Evolutionary conservation across 2,329 filamentous ascomycete species (phyloP).

Genomic region (Ceratocystis diversiconidia): DNA sequence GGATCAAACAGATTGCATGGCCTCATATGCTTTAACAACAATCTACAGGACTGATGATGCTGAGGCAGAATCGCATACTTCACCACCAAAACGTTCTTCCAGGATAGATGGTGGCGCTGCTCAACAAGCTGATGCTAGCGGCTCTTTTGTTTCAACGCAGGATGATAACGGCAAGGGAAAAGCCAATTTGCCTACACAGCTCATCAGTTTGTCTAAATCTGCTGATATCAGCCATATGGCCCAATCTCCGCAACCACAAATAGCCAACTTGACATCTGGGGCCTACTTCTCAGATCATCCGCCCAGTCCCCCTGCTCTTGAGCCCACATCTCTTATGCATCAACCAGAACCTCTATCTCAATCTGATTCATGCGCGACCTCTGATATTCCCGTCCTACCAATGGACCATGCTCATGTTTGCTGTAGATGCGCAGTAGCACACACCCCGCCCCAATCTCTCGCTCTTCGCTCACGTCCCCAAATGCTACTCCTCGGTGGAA

Average conservation of each 20-base stretch:
- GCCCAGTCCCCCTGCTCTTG: not conserved
- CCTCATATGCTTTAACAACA: not conserved
- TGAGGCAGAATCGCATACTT: not conserved
- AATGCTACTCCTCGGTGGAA: slow-evolving; percentile 1
- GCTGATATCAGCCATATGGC: not conserved
- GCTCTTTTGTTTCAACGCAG: not conserved
- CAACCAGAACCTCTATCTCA: not conserved
- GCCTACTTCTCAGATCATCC: too few species aligned
- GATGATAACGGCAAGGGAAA: not conserved
- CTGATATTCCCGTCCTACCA: not conserved
- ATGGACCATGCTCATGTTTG: not conserved
- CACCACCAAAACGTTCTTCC: not conserved
- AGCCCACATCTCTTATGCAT: not conserved
- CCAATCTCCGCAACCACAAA: not conserved
- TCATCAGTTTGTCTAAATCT: not conserved
- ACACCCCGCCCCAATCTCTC: not conserved
- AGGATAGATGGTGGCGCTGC: not conserved
- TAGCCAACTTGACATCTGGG: not conserved
- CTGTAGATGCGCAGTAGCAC: not conserved
- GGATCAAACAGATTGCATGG: not conserved
- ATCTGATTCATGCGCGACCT: not conserved
- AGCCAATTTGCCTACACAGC: not conserved
- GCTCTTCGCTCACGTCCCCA: not conserved
- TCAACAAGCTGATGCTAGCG: not conserved
- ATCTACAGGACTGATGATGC: not conserved